These are phyloP conservation scores for Pyrus hybrid DNA, from an alignment of 331 rosid genomes.

Conservation along the genomic window DNA sequence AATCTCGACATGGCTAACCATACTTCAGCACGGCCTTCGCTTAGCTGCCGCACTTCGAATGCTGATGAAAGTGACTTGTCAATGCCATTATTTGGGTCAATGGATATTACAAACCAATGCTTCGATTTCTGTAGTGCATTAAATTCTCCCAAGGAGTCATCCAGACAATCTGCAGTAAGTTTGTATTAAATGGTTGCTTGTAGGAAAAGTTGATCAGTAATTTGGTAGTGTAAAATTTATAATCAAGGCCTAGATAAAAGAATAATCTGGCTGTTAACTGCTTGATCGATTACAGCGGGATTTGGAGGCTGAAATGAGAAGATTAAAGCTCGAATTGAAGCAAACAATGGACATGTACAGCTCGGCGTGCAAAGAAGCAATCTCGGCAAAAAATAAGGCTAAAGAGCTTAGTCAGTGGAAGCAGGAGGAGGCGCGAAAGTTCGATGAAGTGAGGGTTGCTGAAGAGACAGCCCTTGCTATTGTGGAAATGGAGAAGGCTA, in stretches of 20 bases:
- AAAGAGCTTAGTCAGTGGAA: constrained; percentile 76
- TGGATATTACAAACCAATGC: constrained; percentile 30
- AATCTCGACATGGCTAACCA: constrained; percentile 18
- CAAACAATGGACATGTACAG: constrained; percentile 98
- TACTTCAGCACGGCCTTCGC: constrained; percentile 22
- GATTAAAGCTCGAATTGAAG: constrained; percentile 80
- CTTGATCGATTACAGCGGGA: constrained; percentile 46
- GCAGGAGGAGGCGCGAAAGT: constrained; percentile 38
- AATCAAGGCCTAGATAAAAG: not conserved
- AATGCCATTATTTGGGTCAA: constrained; percentile 15
- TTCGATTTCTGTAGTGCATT: constrained; percentile 16
- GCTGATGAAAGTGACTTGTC: constrained; percentile 35
- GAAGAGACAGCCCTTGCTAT: constrained; percentile 86
- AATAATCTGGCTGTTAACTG: not conserved
- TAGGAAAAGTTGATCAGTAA: not conserved
- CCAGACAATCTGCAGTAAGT: constrained; percentile 45
- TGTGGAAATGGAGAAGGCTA: constrained; percentile 87
- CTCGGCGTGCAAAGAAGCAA: constrained; percentile 97
- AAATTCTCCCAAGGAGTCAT: constrained; percentile 5
- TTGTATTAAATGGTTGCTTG: not conserved
- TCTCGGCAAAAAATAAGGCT: constrained; percentile 87
- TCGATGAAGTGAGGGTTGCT: constrained; percentile 56
- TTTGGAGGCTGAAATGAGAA: constrained; percentile 76
- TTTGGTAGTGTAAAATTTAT: not conserved
- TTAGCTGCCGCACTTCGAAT: constrained; percentile 20